Conservation (phyloP, 345 rosid genomes). For the Bretschneidera sinensis region DNA sequence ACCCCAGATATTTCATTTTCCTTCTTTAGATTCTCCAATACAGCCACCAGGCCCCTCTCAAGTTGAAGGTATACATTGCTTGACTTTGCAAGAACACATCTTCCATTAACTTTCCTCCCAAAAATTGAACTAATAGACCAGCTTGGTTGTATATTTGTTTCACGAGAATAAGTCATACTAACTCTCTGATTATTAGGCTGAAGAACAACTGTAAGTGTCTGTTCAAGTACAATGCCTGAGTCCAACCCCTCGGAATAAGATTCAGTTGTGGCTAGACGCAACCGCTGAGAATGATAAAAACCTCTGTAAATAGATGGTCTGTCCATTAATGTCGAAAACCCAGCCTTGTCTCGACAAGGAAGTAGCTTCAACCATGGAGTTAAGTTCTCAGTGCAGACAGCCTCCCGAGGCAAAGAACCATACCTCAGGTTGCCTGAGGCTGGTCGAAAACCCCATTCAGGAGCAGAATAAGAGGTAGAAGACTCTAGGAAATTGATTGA, state of each 20-base stretch:
- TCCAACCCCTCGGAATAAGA: constrained; percentile 34
- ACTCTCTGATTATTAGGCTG: constrained; percentile 42
- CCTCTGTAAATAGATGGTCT: constrained; percentile 89
- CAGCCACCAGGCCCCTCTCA: constrained; percentile 44
- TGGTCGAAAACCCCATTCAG: constrained; percentile 68
- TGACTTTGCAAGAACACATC: constrained; percentile 70
- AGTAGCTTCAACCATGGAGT: constrained; percentile 99
- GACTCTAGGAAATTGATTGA: constrained; percentile 91
- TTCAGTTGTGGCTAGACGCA: constrained; percentile 48
- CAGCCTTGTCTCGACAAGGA: constrained; percentile 94
- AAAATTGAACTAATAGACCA: constrained; percentile 85
- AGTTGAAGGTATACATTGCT: constrained; percentile 73
- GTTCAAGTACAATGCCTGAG: constrained; percentile 64
- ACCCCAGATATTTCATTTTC: constrained; percentile 26
- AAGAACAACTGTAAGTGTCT: constrained; percentile 79
- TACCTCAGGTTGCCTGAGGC: constrained; percentile 63
- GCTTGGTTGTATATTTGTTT: constrained; percentile 52
- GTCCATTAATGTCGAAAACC: constrained; percentile 72
- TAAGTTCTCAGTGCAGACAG: constrained; percentile 96
- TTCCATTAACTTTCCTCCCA: constrained; percentile 64
- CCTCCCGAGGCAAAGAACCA: constrained; percentile 93
- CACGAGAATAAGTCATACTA: constrained; percentile 19
- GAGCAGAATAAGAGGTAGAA: constrained; percentile 67
- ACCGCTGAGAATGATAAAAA: constrained; percentile 89
- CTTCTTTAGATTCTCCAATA: constrained; percentile 25